These are phyloP conservation scores for Trichoderma afroharzianum DNA, from an alignment of 2,329 filamentous ascomycete genomes.

Conservation along the genomic window DNA sequence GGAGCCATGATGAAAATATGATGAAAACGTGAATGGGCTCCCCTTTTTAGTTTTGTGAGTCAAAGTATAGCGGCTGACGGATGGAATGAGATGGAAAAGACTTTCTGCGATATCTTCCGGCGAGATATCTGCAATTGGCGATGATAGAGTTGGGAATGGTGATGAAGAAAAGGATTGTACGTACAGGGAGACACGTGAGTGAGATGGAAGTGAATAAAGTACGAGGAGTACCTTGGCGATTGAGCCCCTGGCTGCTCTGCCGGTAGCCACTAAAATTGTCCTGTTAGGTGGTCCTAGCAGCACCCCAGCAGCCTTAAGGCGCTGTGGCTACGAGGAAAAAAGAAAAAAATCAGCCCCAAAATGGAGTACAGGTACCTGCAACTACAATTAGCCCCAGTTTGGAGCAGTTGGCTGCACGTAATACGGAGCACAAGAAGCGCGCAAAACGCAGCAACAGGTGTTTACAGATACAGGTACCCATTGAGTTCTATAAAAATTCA, in stretches of 20 bases:
- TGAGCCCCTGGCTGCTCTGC: not conserved
- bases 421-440: not conserved
- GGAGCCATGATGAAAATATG: constrained; percentile 37
- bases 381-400: not conserved
- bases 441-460: not conserved
- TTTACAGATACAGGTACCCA: not conserved
- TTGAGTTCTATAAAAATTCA: not conserved
- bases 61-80: not conserved
- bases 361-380: not conserved
- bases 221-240: not conserved
- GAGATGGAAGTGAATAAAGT: constrained; percentile 11
- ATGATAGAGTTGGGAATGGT: not conserved
- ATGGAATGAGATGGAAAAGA: not conserved
- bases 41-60: not conserved
- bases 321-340: not conserved
- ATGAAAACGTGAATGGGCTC: not conserved
- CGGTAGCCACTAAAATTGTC: not conserved
- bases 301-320: not conserved
- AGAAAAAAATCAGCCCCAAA: not conserved
- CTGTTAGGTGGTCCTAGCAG: not conserved
- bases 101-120: not conserved
- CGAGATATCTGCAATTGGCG: not conserved
- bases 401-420: not conserved
- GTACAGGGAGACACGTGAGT: constrained; percentile 15
- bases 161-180: not conserved